Evolutionary conservation across 306 rosid genomes (phyloP), one percentile per base, ranked within the genome.

Genomic region (Styphnolobium japonicum): DNA sequence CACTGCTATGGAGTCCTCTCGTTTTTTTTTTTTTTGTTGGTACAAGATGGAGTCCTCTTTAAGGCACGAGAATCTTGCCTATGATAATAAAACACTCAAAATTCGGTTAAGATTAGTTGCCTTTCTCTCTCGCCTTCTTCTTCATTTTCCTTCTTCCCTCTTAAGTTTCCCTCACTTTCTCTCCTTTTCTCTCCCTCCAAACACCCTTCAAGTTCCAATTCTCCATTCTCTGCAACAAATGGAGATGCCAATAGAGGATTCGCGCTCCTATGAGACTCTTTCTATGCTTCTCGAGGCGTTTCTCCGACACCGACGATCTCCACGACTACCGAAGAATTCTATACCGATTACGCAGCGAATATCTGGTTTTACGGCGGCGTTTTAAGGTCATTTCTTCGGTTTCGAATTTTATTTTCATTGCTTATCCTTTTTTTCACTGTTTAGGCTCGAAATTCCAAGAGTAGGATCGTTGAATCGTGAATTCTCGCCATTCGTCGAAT

Each of bases 231-330:
- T 64, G 69, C 79, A 22, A 52, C 64, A 46, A 84, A 92, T 91
- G 97, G 97, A 92, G 86, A 89, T 92, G 93, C 82, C 85, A 46
- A 81, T 88, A 94, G 92, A 84, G 66, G 92, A 87, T 85, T 87
- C 87, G 49, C 60, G 43, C 66, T 88, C 92, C 6, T 75, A 57
- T 62, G 76, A 81, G 78, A 77, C 81, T 64, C 85, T 88, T 75
- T 90, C 91, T 40, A 37, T 81, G 51, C 74, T 86, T 72, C 84
- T 82, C 68, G 75, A 81, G 39, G 89, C 81, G 3, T 81, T 87
- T 68, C 78, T 79, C 31, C 84, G 86, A 10, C 87, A 76, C 67
- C 87, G 89, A 64, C 83, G 94, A 34, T 78, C 87, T 60, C 97
- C 93, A 15, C 86, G 85, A 36, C 79, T 89, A 75, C 87, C 89